A percentile compares a stretch with the other conserved stretches of the same genome.
These are phyloP conservation scores for Debaryomyces robertsiae DNA, from an alignment of 1,139 yeast species.

Conservation along the genomic window DNA sequence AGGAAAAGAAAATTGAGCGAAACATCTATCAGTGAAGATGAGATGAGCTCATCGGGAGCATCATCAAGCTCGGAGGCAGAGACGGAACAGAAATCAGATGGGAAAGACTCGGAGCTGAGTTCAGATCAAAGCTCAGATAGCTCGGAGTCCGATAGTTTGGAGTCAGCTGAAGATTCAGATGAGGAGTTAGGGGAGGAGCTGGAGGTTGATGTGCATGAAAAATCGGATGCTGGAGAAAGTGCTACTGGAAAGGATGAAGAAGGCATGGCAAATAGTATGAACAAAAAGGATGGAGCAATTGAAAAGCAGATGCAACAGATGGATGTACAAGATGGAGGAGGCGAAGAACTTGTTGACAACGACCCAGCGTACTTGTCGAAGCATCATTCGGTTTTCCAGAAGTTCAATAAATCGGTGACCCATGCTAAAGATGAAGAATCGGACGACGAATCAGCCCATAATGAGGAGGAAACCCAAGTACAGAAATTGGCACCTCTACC, in stretches of 20 bases:
- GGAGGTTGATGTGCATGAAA: slow-evolving; percentile 17
- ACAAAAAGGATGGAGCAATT: slow-evolving; percentile 15
- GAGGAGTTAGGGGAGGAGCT: slow-evolving; percentile 9
- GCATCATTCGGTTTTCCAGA: slow-evolving; percentile 33
- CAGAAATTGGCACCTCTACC: slow-evolving; percentile 79
- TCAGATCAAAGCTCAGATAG: slow-evolving; percentile 3
- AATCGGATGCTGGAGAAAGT: slow-evolving; percentile 18
- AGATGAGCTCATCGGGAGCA: neutral
- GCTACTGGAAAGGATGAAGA: slow-evolving; percentile 18
- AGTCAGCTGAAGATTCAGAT: neutral
- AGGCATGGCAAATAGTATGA: too few relatives aligned
- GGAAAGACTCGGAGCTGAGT: neutral
- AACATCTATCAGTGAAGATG: slow-evolving; percentile 14
- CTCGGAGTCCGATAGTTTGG: too few relatives aligned
- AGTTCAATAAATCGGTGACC: slow-evolving; percentile 26
- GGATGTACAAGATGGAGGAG: too few relatives aligned
- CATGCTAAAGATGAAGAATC: slow-evolving; percentile 7
- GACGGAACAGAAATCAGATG: slow-evolving; percentile 1
- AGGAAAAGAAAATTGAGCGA: slow-evolving; percentile 24
- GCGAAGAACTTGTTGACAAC: slow-evolving; percentile 11
- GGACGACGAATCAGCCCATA: slow-evolving; percentile 14
- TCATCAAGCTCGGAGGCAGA: neutral
- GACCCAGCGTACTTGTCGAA: slow-evolving; percentile 29
- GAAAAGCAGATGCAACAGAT: slow-evolving; percentile 16
- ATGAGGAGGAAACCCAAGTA: slow-evolving; percentile 30